Evolutionary conservation across 2,329 filamentous ascomycete species (phyloP).

Genomic region (Bipolaris victoriae): DNA sequence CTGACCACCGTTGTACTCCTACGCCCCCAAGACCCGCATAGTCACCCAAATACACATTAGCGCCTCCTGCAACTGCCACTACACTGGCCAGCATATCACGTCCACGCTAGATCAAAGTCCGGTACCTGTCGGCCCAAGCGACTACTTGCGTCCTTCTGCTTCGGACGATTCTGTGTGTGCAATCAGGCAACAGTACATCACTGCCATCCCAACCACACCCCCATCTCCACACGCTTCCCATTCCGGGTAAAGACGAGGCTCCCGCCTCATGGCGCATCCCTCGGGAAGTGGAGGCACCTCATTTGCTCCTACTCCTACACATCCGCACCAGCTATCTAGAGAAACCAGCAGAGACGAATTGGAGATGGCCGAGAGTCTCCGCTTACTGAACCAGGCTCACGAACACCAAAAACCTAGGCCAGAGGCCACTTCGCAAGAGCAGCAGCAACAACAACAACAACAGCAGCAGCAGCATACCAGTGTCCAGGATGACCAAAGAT

Average conservation of each 20-base stretch:
- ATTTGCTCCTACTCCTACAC: conserved; percentile 45
- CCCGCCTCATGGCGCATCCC: conserved; percentile 35
- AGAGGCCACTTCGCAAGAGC: conserved; percentile 25
- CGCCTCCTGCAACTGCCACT: conserved; percentile 22
- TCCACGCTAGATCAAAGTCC: conserved; percentile 12
- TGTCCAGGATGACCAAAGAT: conserved; percentile 28
- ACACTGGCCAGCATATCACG: conserved; percentile 23
- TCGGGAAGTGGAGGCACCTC: conserved; percentile 45
- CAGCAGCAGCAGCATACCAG: conserved; percentile 8
- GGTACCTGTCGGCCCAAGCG: not conserved
- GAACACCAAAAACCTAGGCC: conserved; percentile 32
- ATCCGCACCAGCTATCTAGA: conserved; percentile 49
- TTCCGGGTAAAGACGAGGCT: conserved; percentile 15
- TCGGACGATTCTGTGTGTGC: conserved; percentile 6
- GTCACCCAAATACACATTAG: conserved; percentile 34
- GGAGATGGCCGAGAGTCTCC: conserved; percentile 57
- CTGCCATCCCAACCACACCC: conserved; percentile 15
- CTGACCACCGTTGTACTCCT: conserved; percentile 21
- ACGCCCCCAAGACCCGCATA: conserved; percentile 28
- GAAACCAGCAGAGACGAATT: conserved; percentile 58
- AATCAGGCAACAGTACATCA: conserved; percentile 30
- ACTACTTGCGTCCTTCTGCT: conserved; percentile 1
- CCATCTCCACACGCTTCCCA: conserved; percentile 7
- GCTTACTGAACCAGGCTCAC: conserved; percentile 53
- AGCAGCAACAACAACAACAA: conserved; percentile 23